phyloP scores from a whole-genome alignment of 2,329 filamentous ascomycete genomes.

The Colletotrichum tabaci region DNA sequence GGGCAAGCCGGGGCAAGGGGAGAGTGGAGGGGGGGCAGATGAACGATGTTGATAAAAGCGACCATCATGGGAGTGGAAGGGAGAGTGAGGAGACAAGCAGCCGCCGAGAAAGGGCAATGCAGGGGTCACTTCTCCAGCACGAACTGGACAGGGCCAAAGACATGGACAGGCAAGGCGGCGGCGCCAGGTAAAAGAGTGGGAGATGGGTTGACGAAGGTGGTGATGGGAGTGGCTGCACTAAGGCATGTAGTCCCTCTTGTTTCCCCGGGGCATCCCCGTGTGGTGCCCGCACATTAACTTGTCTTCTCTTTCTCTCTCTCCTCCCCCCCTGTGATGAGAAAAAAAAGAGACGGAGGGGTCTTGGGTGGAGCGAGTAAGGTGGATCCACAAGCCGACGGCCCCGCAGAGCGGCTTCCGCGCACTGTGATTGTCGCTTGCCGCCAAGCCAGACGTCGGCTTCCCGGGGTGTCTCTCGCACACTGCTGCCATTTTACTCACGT shows the following conservation, averaged over 20 bases:
- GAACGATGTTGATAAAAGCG: background rate
- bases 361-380: slow-evolving; percentile 6
- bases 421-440: slow-evolving; percentile 37
- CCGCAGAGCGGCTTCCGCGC: slow-evolving; percentile 40
- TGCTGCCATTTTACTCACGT: slow-evolving; percentile 27
- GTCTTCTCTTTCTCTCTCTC: background rate
- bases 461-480: slow-evolving; percentile 12
- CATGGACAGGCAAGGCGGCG: slow-evolving; percentile 9
- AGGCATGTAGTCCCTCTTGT: background rate
- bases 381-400: slow-evolving; percentile 24
- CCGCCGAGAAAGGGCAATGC: slow-evolving; percentile 1
- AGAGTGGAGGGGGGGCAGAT: background rate
- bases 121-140: background rate
- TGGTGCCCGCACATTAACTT: slow-evolving; percentile 1
- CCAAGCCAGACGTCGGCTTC: slow-evolving; percentile 35
- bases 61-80: background rate
- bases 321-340: background rate
- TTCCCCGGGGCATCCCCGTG: slow-evolving; percentile 34
- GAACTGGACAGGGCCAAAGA: background rate
- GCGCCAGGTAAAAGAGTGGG: slow-evolving; percentile 12
- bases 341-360: slow-evolving; percentile 3
- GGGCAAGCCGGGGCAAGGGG: slow-evolving; percentile 2
- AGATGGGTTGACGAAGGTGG: background rate
- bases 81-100: slow-evolving; percentile 8
- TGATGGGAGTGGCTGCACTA: slow-evolving; percentile 5